Evolutionary conservation across 1,284 basidiomycete genomes (phyloP), one percentile per base, ranked within the genome.

Genomic region (Tausonia pullulans): DNA sequence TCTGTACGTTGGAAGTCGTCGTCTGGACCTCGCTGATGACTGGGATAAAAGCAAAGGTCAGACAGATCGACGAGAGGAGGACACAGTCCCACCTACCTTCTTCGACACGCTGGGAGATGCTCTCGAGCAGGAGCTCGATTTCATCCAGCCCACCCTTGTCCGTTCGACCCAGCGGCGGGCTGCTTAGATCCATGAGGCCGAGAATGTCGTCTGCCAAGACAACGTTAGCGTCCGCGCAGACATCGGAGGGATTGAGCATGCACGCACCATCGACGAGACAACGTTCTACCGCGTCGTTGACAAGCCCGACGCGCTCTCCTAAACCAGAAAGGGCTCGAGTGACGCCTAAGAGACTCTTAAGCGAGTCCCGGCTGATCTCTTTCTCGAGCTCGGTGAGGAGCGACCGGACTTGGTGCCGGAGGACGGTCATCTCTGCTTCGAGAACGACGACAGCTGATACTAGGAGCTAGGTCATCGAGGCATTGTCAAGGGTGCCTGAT

Each of bases 231-330:
- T 27, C 14, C 9, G 7, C 2, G 6, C 39, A 45, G 46, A 61
- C 7, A 41, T 5, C n/a, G 40, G 8, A 61, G 48, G 46, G 39
- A n/a, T 14, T 13, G 27, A 46, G 11, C 9, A 14, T 8, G 1
- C 3, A 61, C 64, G 3, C 39, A 65, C 64, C 65, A 48, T 66
- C 65, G n/a, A 49, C 58, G 3, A 66, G 54, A 39, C 61, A 62
- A 39, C 65, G 46, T 27, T 66, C 65, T 13, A 66, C 65, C 9
- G 65, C 65, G 16, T 66, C 65, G 50, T 66, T 66, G 16, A 66
- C 65, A 7, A 66, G 46, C 27, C 58, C 58, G 9, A 55, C 61
- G 9, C 65, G 51, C 51, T 66, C 65, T 39, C 65, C 65, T 0
- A 66, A 52, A 13, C 65, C 65, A 4, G 57, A 16, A 7, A 66